Conservation (phyloP, 164 flowering plant species). For the Vitis cinerea region DNA sequence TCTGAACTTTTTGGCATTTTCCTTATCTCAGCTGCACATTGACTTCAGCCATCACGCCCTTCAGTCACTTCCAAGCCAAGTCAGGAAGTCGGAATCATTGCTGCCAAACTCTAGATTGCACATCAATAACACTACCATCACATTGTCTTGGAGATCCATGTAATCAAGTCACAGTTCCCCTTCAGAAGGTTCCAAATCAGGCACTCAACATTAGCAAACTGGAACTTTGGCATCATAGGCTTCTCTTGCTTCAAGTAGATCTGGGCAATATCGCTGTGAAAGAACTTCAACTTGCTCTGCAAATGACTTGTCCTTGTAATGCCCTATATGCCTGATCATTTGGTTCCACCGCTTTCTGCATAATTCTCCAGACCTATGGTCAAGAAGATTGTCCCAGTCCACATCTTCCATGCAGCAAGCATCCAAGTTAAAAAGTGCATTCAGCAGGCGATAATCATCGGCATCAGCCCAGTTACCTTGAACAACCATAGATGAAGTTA, state of each 20-base stretch:
- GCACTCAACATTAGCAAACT: background rate
- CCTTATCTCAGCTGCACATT: too few species aligned
- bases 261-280: constrained; percentile 39
- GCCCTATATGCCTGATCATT: constrained; percentile 61
- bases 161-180: too few species aligned
- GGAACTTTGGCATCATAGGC: constrained; percentile 32
- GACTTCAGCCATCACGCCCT: too few species aligned
- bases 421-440: constrained; percentile 48
- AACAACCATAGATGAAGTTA: constrained; percentile 59
- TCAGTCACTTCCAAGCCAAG: too few species aligned
- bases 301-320: constrained; percentile 40
- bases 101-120: too few species aligned
- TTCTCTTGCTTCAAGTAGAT: constrained; percentile 44
- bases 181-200: too few species aligned
- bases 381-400: constrained; percentile 65
- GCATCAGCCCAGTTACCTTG: constrained; percentile 56
- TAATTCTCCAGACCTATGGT: constrained; percentile 50
- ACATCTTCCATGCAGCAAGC: constrained; percentile 60
- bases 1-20: too few species aligned
- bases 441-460: constrained; percentile 60
- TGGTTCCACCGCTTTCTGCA: constrained; percentile 58
- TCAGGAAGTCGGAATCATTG: too few species aligned
- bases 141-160: too few species aligned
- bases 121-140: too few species aligned
- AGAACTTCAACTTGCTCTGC: constrained; percentile 31